A percentile compares a stretch with the other conserved stretches of the same genome.
Conservation (phyloP, 2,329 filamentous ascomycete species). For the Leptographium galeiforme region DNA sequence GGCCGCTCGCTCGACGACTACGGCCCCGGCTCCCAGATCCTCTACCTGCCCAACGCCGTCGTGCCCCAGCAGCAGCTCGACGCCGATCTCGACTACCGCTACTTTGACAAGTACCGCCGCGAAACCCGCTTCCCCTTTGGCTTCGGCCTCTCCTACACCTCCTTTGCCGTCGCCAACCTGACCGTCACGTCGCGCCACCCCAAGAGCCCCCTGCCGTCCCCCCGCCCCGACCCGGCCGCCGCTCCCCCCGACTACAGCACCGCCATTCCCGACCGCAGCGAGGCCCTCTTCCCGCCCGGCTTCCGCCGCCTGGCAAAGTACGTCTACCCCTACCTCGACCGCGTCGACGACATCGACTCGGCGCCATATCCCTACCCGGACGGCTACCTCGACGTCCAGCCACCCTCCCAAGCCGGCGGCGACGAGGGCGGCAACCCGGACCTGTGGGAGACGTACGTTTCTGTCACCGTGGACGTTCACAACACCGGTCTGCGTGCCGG, state of each 20-base stretch:
- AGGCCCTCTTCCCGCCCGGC: constrained; percentile 42
- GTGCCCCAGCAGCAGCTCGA: constrained; percentile 71
- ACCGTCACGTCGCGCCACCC: constrained; percentile 30
- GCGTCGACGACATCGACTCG: constrained; percentile 26
- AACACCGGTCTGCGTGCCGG: constrained; percentile 36
- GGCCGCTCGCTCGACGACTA: constrained; percentile 64
- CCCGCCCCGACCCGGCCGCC: constrained; percentile 26
- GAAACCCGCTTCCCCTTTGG: constrained; percentile 76
- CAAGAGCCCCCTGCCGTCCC: constrained; percentile 29
- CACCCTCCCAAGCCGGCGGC: constrained; percentile 52
- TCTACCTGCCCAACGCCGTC: constrained; percentile 55
- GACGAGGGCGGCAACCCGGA: constrained; percentile 55
- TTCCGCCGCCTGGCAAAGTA: constrained; percentile 54
- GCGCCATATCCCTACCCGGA: constrained; percentile 35
- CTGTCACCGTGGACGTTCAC: constrained; percentile 34
- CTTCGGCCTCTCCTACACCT: constrained; percentile 71
- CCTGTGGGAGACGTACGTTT: constrained; percentile 42
- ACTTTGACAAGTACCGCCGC: constrained; percentile 68
- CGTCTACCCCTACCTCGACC: constrained; percentile 57
- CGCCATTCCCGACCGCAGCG: constrained; percentile 38
- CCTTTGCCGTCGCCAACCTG: constrained; percentile 48
- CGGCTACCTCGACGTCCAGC: constrained; percentile 36
- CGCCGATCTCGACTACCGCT: constrained; percentile 81
- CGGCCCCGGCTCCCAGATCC: constrained; percentile 54
- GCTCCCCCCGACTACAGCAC: constrained; percentile 40